These are phyloP conservation scores for Fusarium sambucinum DNA, from an alignment of 2,329 filamentous ascomycete genomes.

Conservation along the genomic window DNA sequence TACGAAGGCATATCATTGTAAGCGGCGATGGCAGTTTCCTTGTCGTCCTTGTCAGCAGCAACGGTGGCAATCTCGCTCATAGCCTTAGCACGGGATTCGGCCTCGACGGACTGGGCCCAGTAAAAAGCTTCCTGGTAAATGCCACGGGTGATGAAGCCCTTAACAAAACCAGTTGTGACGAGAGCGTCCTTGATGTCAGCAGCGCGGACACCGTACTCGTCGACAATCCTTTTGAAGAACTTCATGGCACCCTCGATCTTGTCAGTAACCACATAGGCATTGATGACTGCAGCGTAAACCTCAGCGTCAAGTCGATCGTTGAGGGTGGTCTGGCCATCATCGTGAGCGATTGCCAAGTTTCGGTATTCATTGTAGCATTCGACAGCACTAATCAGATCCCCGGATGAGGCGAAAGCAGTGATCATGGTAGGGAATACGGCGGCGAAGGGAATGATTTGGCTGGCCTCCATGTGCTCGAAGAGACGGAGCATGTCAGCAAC, in stretches of 20 bases:
- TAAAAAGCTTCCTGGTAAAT: constrained; percentile 79
- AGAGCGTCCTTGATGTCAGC: constrained; percentile 77
- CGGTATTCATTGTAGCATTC: constrained; percentile 98
- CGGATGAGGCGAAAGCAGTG: constrained; percentile 84
- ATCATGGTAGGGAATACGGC: constrained; percentile 95
- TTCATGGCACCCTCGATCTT: constrained; percentile 84
- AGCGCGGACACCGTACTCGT: constrained; percentile 69
- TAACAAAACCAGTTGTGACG: constrained; percentile 80
- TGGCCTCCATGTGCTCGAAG: constrained; percentile 90
- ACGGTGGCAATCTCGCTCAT: constrained; percentile 80
- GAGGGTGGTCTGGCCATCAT: constrained; percentile 76
- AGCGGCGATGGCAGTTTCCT: constrained; percentile 74
- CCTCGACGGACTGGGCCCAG: constrained; percentile 75
- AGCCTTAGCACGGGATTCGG: constrained; percentile 68
- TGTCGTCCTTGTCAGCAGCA: constrained; percentile 84
- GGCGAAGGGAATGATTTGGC: constrained; percentile 78
- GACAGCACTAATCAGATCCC: constrained; percentile 87
- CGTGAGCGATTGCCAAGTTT: constrained; percentile 84
- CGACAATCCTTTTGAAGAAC: constrained; percentile 85
- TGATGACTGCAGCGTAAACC: constrained; percentile 92
- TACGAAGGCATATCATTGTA: constrained; percentile 70
- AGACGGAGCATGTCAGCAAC: constrained; percentile 91
- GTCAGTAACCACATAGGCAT: constrained; percentile 85
- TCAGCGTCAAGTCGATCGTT: constrained; percentile 81
- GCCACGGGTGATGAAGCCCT: constrained; percentile 78